Evolutionary conservation across 228 moss, liverwort and hornwort genomes (phyloP), one percentile per base, ranked within the genome.

Genomic region (Sphagnum magellanicum): DNA sequence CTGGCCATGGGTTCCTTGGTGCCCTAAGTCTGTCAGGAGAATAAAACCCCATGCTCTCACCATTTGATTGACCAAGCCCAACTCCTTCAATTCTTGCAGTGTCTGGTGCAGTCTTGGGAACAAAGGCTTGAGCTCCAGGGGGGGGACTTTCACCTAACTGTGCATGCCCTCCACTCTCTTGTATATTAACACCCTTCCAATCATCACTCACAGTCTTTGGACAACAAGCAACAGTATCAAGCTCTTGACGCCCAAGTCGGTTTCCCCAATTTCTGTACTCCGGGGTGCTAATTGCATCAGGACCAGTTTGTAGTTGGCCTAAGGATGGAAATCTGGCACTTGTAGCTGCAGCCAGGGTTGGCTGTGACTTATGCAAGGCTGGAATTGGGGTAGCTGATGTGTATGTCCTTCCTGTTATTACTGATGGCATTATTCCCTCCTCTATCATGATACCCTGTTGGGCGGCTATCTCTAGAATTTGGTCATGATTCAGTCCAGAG

Each of bases 131-230:
- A 61, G 64, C 74, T 74, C 80, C 79, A 67, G 51, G 63, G 32
- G 67, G 62, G 9, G 71, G 69, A 71, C 70, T 76, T 49, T 78
- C 86, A 72, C 77, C 72, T 68, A 67, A 68, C 63, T 81, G 83
- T 69, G 71, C 72, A 63, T 82, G 75, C 60, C 53, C 71, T 72
- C 81, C 76, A 63, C 77, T 80, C 65, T 79, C 84, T 76, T 79
- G 74, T n/a, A 65, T 63, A 74, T 71, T 71, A 60, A 71, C 69
- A 78, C 74, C 80, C 78, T 83, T 89, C 81, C 85, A 79, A 60
- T 89, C 89, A 75, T 79, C 84, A 73, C 49, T 72, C 63, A 81
- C 72, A 64, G 83, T 83, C 74, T 73, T 76, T 46, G 80, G 82
- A 51, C 86, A 84, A 68, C 74, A 85, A 70, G 88, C 75, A 53